Evolutionary conservation across 352 stramenopile genomes (phyloP).

Genomic region (Phytophthora colocasiae): DNA sequence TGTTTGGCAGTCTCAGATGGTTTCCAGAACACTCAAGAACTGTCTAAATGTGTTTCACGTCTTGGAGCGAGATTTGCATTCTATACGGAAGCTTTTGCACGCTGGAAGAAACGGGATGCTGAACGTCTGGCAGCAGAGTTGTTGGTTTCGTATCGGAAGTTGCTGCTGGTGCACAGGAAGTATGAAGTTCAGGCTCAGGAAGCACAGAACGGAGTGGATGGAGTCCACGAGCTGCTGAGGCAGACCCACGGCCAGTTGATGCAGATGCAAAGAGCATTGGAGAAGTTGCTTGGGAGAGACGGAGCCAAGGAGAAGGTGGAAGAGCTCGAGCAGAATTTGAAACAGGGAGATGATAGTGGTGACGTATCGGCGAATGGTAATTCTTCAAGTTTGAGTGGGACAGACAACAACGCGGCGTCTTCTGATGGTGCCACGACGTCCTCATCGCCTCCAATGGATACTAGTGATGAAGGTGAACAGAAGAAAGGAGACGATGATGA

Average conservation of each 20-base stretch:
- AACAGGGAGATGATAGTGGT: constrained; percentile 10
- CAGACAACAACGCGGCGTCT: constrained; percentile 7
- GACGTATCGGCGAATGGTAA: neutral
- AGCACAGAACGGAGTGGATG: constrained; percentile 45
- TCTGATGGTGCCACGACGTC: constrained; percentile 14
- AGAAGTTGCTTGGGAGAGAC: constrained; percentile 60
- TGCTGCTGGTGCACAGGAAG: constrained; percentile 53
- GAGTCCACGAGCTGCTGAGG: constrained; percentile 55
- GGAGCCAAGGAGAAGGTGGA: constrained; percentile 42
- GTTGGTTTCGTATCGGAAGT: constrained; percentile 59
- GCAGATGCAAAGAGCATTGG: constrained; percentile 63
- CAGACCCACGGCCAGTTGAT: constrained; percentile 71
- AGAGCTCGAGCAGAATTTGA: constrained; percentile 40
- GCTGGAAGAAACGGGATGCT: constrained; percentile 69
- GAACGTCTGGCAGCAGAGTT: constrained; percentile 61
- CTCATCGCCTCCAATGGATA: constrained; percentile 18
- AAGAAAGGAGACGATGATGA: constrained; percentile 39
- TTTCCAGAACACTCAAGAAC: constrained; percentile 31
- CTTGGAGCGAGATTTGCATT: constrained; percentile 69
- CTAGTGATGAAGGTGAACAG: constrained; percentile 17
- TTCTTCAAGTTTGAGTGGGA: neutral
- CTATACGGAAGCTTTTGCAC: constrained; percentile 71
- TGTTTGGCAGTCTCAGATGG: constrained; percentile 39
- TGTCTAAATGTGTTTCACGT: constrained; percentile 51
- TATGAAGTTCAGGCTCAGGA: constrained; percentile 46